A percentile compares a stretch with the other conserved stretches of the same genome.
These are phyloP conservation scores for Tinospora cordifolia DNA, from an alignment of 164 flowering plant genomes.

Conservation along the genomic window DNA sequence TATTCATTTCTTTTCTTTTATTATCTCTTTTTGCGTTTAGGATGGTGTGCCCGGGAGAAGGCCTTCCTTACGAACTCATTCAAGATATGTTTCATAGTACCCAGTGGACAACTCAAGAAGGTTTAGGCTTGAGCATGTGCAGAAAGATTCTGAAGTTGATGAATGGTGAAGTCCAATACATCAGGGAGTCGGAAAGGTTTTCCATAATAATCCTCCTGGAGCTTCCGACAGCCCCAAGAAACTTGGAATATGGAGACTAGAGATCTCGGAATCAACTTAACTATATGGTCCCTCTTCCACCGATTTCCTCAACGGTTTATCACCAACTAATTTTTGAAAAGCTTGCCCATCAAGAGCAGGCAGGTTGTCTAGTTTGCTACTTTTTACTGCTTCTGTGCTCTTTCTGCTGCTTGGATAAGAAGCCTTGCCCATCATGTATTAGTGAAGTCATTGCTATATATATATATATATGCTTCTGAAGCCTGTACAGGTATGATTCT, in stretches of 20 bases:
- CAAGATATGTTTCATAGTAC: constrained; percentile 74
- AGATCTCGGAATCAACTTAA: not conserved
- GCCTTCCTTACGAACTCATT: constrained; percentile 71
- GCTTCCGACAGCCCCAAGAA: constrained; percentile 39
- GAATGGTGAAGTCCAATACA: constrained; percentile 75
- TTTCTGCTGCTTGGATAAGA: not conserved
- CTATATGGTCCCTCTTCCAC: not conserved
- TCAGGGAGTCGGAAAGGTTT: constrained; percentile 68
- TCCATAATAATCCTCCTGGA: constrained; percentile 53
- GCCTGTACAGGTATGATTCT: constrained; percentile 3
- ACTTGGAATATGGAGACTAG: constrained; percentile 23
- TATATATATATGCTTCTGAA: not conserved
- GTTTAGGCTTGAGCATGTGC: constrained; percentile 77
- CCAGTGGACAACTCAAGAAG: constrained; percentile 65
- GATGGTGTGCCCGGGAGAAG: constrained; percentile 70
- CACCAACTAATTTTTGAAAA: not conserved
- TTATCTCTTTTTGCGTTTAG: constrained; percentile 24
- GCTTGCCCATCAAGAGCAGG: not conserved
- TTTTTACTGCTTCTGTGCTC: not conserved
- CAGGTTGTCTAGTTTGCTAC: not conserved
- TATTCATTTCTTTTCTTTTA: no score
- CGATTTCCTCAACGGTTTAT: not conserved
- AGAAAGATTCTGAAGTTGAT: constrained; percentile 68
- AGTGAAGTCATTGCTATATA: constrained; percentile 2
- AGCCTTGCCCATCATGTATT: not conserved